Evolutionary conservation across 768 basidiomycete species (phyloP).

Genomic region (Lyophyllum atratum): DNA sequence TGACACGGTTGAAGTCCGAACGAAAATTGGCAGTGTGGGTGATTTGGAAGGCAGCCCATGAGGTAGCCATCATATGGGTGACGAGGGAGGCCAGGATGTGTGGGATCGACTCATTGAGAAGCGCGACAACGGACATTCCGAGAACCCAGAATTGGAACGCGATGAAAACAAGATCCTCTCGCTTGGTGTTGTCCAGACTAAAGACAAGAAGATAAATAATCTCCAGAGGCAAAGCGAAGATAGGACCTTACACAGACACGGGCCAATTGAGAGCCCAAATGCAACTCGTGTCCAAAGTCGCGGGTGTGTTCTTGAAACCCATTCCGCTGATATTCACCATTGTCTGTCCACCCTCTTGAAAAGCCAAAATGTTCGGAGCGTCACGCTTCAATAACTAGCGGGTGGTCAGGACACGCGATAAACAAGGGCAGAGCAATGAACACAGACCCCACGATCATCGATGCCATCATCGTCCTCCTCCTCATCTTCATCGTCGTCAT

Average conservation of each 20-base stretch:
- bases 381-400: constrained; percentile 9
- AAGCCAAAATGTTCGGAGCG: constrained; percentile 17
- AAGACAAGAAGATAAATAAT: constrained; percentile 3
- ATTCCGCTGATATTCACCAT: constrained; percentile 35
- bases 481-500: no score
- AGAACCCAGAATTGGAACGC: constrained; percentile 81
- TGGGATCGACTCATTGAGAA: constrained; percentile 78
- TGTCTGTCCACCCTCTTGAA: constrained; percentile 20
- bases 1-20: constrained; percentile 52
- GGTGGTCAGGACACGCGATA: background rate
- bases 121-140: constrained; percentile 73
- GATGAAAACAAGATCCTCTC: constrained; percentile 79
- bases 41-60: constrained; percentile 74
- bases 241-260: constrained; percentile 54
- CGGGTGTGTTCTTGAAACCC: constrained; percentile 31
- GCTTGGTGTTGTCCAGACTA: constrained; percentile 71
- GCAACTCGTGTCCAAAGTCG: constrained; percentile 49
- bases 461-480: constrained; percentile 17
- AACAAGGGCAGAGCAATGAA: background rate
- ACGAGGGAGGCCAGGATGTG: constrained; percentile 75
- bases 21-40: constrained; percentile 60
- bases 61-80: constrained; percentile 73
- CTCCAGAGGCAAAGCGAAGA: background rate
- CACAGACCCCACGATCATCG: constrained; percentile 12
- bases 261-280: constrained; percentile 71